Evolutionary conservation across 2,329 filamentous ascomycete species (phyloP).

Genomic region (Xylaria sp.): DNA sequence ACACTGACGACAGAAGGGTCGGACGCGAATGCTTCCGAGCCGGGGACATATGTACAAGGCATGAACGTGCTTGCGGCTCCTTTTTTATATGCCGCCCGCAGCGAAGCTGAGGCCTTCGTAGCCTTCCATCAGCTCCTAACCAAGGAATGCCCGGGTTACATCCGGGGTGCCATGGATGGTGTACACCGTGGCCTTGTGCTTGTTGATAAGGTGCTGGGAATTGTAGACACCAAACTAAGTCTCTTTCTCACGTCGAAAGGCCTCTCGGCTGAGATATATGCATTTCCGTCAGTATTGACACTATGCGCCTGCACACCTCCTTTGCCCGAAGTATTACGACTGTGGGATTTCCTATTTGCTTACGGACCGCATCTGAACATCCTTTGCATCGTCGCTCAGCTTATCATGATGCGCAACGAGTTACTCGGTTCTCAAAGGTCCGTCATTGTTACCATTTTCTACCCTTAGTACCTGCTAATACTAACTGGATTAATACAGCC

Average conservation of each 20-base stretch:
- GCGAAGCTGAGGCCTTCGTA: constrained; percentile 92
- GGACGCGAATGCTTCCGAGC: constrained; percentile 64
- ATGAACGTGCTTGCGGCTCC: constrained; percentile 98
- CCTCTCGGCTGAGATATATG: constrained; percentile 92
- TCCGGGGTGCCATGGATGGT: constrained; percentile 94
- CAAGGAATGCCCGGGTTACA: constrained; percentile 88
- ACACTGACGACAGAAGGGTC: constrained; percentile 69
- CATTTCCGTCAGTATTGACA: constrained; percentile 92
- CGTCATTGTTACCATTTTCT: constrained; percentile 32
- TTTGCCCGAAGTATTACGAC: constrained; percentile 84
- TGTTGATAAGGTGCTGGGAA: constrained; percentile 88
- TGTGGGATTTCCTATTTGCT: constrained; percentile 98
- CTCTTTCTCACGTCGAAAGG: constrained; percentile 83
- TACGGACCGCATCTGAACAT: constrained; percentile 96
- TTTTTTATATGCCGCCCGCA: constrained; percentile 91
- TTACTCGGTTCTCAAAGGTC: constrained; percentile 86
- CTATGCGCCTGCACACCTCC: constrained; percentile 96
- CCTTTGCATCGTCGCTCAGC: constrained; percentile 92
- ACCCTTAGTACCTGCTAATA: not conserved
- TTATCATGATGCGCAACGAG: constrained; percentile 84
- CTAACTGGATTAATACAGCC: constrained; percentile 59
- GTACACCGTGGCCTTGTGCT: constrained; percentile 90
- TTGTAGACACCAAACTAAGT: constrained; percentile 88
- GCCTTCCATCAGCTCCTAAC: constrained; percentile 89
- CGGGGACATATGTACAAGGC: constrained; percentile 93